Base-by-base conservation (phyloP, 441 rosid species). In the Adansonia madagascariensis region DNA sequence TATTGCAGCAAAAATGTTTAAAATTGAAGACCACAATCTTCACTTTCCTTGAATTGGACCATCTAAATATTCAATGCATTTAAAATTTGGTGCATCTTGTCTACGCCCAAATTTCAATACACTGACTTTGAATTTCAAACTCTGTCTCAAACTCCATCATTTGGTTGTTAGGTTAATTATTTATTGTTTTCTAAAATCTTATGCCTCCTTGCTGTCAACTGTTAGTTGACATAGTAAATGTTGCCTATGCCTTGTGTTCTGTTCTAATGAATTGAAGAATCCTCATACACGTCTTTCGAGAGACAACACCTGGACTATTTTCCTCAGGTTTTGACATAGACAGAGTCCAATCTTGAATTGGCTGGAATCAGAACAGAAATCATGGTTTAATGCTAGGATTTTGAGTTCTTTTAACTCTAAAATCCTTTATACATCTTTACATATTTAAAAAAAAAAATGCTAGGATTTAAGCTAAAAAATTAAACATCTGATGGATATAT, bases 1-100 rank as follows among this genome's bases (percentile, higher is more conserved):
- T 44, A 46, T 68, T 68, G 52, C 70, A 65, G 50, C 22, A 47
- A 18, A 22, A 50, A 78, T 44, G 59, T 14, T 10, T 10, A 17
- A 47, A 27, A 1, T 15, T 31, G 46, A 9, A 20, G 41, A 20
- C 35, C 17, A 68, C 2, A 1, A 11, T 22, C 10, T 68, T 68
- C 12, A 5, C 56, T 22, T 27, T 20, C 61, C 73, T 61, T 76
- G 61, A 41, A 68, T 47, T 6, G 1, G 35, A 27, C 35, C 35
- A 27, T 27, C 35, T 27, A 27, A 27, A 27, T 27, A 27, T 27
- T 27, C 35, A 27, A 27, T 27, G 35, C 35, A 27, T 27, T 27
- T 27, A 27, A 27, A 27, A 27, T 27, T 27, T 27, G 35, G 35
- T 1, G 35, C 35, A 27, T 27, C 35, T 27, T 27, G 35, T 27